These are phyloP conservation scores for Pleurotus djamor DNA, from an alignment of 768 basidiomycete species.

Conservation along the genomic window DNA sequence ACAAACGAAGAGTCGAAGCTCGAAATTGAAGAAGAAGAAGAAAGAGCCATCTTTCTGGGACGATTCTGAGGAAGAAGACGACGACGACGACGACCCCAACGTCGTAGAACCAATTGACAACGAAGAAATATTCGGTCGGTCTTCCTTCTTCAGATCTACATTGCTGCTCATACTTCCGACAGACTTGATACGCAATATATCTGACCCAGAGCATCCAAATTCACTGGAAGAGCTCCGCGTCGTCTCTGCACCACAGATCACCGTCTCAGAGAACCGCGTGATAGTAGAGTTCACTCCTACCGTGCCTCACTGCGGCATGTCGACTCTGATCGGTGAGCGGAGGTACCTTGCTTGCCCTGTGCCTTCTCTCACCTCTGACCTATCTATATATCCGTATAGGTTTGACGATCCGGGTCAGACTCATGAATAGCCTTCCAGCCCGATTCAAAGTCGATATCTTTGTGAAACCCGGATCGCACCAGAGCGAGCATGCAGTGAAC, in stretches of 20 bases:
- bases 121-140: slow-evolving; percentile 88
- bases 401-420: slow-evolving; percentile 91
- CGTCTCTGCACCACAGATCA: slow-evolving; percentile 87
- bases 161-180: slow-evolving; percentile 6
- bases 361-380: slow-evolving; percentile 4
- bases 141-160: neutral
- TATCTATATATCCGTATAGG: slow-evolving; percentile 40
- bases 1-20: slow-evolving; percentile 42
- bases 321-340: slow-evolving; percentile 84
- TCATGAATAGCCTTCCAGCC: slow-evolving; percentile 85
- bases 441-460: slow-evolving; percentile 95
- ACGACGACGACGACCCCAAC: slow-evolving; percentile 51
- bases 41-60: slow-evolving; percentile 59
- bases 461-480: slow-evolving; percentile 93
- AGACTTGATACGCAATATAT: slow-evolving; percentile 92
- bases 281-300: slow-evolving; percentile 95
- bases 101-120: slow-evolving; percentile 77
- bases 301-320: slow-evolving; percentile 97
- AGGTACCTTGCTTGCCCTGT: slow-evolving; percentile 9
- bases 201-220: slow-evolving; percentile 94
- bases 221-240: slow-evolving; percentile 94
- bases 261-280: slow-evolving; percentile 56
- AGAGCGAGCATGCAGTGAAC: slow-evolving; percentile 97
- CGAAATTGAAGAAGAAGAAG: slow-evolving; percentile 24
- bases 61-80: slow-evolving; percentile 33